Percentiles rank a stretch among this genome's conserved stretches.
Conservation (phyloP, 176 grass and related monocot species). For the Eragrostis curvula region DNA sequence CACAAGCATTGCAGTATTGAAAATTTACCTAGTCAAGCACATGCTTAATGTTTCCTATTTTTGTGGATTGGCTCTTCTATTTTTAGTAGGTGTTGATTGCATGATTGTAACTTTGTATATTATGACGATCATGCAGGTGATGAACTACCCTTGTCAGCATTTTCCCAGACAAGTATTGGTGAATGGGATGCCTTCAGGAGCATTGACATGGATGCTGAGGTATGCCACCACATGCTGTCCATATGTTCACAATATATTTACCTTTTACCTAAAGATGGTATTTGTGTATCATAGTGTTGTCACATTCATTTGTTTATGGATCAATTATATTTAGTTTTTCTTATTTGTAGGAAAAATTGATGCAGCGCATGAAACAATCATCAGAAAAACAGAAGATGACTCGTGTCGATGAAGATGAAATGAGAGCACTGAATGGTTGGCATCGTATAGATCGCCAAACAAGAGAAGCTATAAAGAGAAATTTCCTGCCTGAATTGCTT, state of each 20-base stretch:
- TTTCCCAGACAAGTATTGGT: constrained; percentile 68
- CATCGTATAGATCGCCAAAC: constrained; percentile 72
- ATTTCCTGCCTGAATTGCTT: constrained; percentile 76
- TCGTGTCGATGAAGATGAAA: constrained; percentile 54
- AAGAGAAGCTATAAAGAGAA: constrained; percentile 76
- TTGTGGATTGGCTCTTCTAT: not conserved
- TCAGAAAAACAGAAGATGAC: constrained; percentile 52
- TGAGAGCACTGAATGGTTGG: constrained; percentile 74
- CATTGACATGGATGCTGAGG: constrained; percentile 93
- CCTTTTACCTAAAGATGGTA: not conserved
- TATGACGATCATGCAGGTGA: constrained; percentile 60
- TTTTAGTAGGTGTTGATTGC: not conserved
- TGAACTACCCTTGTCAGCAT: constrained; percentile 70
- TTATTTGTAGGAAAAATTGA: constrained; percentile 64
- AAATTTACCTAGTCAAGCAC: not conserved
- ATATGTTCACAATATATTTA: not conserved
- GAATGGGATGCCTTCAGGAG: constrained; percentile 89
- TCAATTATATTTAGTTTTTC: constrained; percentile 11
- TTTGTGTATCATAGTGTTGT: not conserved
- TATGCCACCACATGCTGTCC: constrained; percentile 30
- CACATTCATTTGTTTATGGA: constrained; percentile 2
- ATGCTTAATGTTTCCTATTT: constrained; percentile 10
- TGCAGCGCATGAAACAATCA: constrained; percentile 50
- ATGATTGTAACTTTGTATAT: not conserved
- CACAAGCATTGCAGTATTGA: not conserved